Evolutionary conservation across 495 filamentous ascomycete species (phyloP).

Genomic region (Hypoxylon fuscum): DNA sequence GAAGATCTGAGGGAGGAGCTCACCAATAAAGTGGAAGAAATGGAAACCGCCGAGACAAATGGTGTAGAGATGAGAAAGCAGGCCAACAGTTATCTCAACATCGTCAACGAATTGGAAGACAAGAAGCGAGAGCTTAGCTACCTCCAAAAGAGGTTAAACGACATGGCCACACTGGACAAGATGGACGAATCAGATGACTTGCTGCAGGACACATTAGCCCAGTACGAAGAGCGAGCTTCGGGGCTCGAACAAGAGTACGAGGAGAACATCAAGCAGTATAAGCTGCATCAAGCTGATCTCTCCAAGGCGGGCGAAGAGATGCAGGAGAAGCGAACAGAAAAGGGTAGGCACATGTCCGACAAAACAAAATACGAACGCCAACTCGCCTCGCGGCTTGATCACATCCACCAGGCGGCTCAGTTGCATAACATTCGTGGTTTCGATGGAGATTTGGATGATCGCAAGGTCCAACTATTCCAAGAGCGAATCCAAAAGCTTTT

Average conservation of each 20-base stretch:
- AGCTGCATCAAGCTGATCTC: constrained; percentile 69
- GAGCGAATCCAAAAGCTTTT: constrained; percentile 75
- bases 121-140: constrained; percentile 76
- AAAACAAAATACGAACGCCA: constrained; percentile 87
- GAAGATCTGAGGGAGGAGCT: constrained; percentile 68
- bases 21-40: constrained; percentile 60
- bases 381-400: constrained; percentile 68
- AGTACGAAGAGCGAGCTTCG: constrained; percentile 79
- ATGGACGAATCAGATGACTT: constrained; percentile 81
- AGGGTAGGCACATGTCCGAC: constrained; percentile 84
- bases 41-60: constrained; percentile 50
- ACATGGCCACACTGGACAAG: constrained; percentile 75
- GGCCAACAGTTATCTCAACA: constrained; percentile 56
- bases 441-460: constrained; percentile 78
- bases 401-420: constrained; percentile 81
- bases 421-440: constrained; percentile 86
- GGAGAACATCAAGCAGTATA: constrained; percentile 66
- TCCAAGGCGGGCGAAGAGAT: constrained; percentile 65
- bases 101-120: constrained; percentile 73
- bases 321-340: constrained; percentile 79
- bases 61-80: constrained; percentile 55
- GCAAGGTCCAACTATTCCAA: constrained; percentile 78
- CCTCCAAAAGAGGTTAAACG: constrained; percentile 67
- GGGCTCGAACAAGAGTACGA: constrained; percentile 71
- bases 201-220: constrained; percentile 76